Conservation (phyloP, 257 asterid genomes). For the Scutellaria baicalensis region DNA sequence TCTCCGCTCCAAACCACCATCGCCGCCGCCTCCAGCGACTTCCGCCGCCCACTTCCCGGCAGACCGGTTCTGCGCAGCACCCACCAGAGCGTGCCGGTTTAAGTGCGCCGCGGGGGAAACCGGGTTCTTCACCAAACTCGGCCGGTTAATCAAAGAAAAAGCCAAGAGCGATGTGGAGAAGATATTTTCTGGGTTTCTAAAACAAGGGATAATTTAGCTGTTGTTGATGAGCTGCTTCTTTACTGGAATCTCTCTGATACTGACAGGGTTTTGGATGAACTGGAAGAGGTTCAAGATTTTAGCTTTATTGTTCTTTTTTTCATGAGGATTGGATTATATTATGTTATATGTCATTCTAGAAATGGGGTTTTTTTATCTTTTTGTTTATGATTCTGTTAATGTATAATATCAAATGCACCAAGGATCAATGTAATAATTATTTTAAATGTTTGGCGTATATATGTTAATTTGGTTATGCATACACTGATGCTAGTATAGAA, state of each 20-base stretch:
- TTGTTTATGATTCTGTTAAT: neutral
- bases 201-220: conserved; percentile 86
- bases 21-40: conserved; percentile 15
- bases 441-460: neutral
- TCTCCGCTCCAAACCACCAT: conserved; percentile 28
- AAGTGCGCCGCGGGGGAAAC: conserved; percentile 72
- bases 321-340: neutral
- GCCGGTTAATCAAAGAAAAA: conserved; percentile 84
- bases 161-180: conserved; percentile 93
- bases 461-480: neutral
- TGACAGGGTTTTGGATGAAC: conserved; percentile 81
- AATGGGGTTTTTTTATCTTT: neutral
- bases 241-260: conserved; percentile 96
- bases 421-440: neutral
- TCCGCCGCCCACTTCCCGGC: conserved; percentile 23
- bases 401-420: neutral
- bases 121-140: conserved; percentile 81
- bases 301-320: neutral
- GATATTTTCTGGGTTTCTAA: conserved; percentile 77
- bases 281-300: conserved; percentile 69
- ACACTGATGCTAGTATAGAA: neutral
- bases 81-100: conserved; percentile 31
- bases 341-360: neutral
- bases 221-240: conserved; percentile 79
- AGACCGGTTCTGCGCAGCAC: conserved; percentile 1